These are phyloP conservation scores for Amylocarpus encephaloides DNA, from an alignment of 2,329 filamentous ascomycete genomes.

Conservation along the genomic window DNA sequence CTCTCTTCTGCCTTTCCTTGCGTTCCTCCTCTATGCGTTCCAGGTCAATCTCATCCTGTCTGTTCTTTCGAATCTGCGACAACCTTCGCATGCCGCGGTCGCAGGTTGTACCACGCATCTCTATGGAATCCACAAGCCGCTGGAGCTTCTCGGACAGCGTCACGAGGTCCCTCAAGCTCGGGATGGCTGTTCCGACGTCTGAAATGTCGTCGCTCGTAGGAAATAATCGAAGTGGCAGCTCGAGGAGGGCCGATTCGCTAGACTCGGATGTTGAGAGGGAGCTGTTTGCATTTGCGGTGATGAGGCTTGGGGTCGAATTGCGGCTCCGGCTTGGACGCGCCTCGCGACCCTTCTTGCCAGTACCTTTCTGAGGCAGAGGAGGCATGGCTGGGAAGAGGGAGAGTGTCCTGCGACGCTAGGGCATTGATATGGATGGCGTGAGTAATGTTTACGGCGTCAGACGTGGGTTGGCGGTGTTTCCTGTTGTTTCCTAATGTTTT, in stretches of 20 bases:
- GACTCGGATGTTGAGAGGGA: constrained; percentile 42
- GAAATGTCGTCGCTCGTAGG: constrained; percentile 65
- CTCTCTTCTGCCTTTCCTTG: constrained; percentile 32
- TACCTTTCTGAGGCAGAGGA: constrained; percentile 53
- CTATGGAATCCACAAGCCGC: constrained; percentile 58
- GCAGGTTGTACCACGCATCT: constrained; percentile 60
- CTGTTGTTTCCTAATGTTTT: too few relatives aligned
- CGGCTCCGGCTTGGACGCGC: constrained; percentile 63
- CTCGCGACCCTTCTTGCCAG: constrained; percentile 58
- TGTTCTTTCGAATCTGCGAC: constrained; percentile 57
- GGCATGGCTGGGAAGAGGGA: constrained; percentile 41
- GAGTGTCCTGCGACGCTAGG: neutral
- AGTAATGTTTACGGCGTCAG: neutral
- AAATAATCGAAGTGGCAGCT: constrained; percentile 53
- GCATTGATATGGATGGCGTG: neutral
- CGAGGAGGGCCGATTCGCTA: constrained; percentile 58
- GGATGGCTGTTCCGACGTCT: constrained; percentile 54
- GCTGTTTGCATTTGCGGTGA: constrained; percentile 13
- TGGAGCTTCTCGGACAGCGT: constrained; percentile 58
- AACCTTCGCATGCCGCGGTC: constrained; percentile 69
- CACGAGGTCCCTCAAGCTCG: constrained; percentile 57
- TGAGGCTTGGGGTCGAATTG: constrained; percentile 65
- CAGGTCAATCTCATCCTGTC: constrained; percentile 45
- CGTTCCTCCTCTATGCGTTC: constrained; percentile 42
- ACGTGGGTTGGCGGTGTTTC: too few relatives aligned